Evolutionary conservation across 2,329 filamentous ascomycete species (phyloP).

Genomic region (Fusarium xyrophilum): DNA sequence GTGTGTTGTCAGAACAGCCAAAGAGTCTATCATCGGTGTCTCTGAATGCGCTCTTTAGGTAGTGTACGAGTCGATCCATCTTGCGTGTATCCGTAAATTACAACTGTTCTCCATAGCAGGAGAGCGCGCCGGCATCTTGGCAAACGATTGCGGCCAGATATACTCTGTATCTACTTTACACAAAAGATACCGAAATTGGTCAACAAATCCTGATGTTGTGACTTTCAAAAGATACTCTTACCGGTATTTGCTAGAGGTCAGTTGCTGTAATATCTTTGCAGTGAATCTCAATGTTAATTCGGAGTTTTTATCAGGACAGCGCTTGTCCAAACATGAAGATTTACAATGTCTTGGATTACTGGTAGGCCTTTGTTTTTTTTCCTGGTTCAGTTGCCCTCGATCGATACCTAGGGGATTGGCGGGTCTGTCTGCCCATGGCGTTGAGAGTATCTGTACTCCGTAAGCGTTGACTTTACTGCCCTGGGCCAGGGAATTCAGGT

Average conservation of each 20-base stretch:
- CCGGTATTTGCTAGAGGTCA: neutral
- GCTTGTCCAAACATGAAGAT: neutral
- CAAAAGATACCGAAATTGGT: neutral
- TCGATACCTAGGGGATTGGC: neutral
- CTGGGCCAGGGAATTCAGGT: conserved; percentile 4
- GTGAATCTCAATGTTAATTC: neutral
- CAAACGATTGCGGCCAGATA: conserved; percentile 1
- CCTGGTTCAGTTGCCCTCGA: conserved; percentile 1
- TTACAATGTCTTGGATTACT: neutral
- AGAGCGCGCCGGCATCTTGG: conserved; percentile 5
- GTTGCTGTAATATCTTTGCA: neutral
- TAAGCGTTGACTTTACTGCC: neutral
- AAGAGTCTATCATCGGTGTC: conserved; percentile 3
- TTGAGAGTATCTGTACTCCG: neutral
- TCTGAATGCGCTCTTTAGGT: conserved; percentile 9
- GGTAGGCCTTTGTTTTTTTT: neutral
- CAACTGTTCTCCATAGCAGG: neutral
- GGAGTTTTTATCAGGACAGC: neutral
- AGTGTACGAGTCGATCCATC: conserved; percentile 21
- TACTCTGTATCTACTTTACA: neutral
- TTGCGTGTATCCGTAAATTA: conserved; percentile 14
- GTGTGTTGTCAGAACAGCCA: conserved; percentile 2
- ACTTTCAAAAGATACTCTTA: neutral
- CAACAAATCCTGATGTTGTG: neutral
- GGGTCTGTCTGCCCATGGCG: conserved; percentile 2